Evolutionary conservation across 2,329 filamentous ascomycete species (phyloP), one percentile per base, ranked within the genome.

Genomic region (Sporothrix pseudoabietina): DNA sequence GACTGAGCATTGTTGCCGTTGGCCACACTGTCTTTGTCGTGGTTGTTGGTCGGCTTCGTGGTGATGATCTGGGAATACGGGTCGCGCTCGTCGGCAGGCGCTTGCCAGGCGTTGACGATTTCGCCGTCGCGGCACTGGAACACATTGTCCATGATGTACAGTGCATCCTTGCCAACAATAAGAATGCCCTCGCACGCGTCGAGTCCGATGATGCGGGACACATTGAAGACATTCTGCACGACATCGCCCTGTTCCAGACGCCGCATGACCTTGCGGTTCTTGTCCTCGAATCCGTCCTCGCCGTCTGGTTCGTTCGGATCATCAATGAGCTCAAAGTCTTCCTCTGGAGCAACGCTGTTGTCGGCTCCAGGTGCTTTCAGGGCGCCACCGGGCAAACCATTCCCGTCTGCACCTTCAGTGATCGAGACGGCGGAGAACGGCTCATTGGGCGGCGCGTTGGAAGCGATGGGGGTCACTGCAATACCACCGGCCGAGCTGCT

Each of bases 261-360:
- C 70, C 96, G 89, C 94, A 98, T 97, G 61, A 99, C 95, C 81
- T 98, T 98, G 61, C 97, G 89, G 79, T 99, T 98, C 84, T 98
- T 98, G 81, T 99, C 97, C 81, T 99, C 97, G 75, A 97, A 97
- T 0, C 90, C 91, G 77, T 91, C 89, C 16, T 90, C 88, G 0
- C 83, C 85, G 63, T 96, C 94, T 35, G 93, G 89, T 73, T 95
- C 92, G 78, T 94, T 94, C 0, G 95, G 94, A 75, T 98, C 95
- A 74, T 98, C 94, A 7, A 99, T 91, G 76, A 99, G 89, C 82
- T 99, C 96, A 79, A 97, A 99, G 77, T 97, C 97, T 63, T 98
- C 96, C 73, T 98, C 96, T 0, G 90, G 84, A 10, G 85, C 81
- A 72, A 78, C 80, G 12, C 78, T 75, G 9, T 78, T 65, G 6